Evolutionary conservation across 495 filamentous ascomycete genomes (phyloP).

Genomic region (Glonium stellatum): DNA sequence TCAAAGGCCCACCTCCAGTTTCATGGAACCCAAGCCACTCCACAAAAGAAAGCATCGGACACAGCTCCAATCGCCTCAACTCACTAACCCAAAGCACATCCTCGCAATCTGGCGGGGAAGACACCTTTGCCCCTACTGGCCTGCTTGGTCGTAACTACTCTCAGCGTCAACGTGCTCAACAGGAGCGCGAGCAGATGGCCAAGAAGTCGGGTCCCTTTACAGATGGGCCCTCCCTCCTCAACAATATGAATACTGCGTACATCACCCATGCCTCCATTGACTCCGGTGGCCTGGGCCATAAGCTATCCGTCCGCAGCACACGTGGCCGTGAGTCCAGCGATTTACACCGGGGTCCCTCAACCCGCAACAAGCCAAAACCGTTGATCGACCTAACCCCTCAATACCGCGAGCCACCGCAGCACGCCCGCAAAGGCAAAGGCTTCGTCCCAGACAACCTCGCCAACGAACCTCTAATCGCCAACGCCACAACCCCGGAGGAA

Average conservation of each 20-base stretch:
- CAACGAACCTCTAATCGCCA: constrained; percentile 55
- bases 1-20: constrained; percentile 36
- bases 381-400: constrained; percentile 68
- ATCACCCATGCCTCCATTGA: not conserved
- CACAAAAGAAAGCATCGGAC: constrained; percentile 1
- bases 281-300: constrained; percentile 13
- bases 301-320: constrained; percentile 18
- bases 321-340: constrained; percentile 22
- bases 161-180: constrained; percentile 50
- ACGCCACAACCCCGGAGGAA: constrained; percentile 52
- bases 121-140: constrained; percentile 50
- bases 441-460: constrained; percentile 51
- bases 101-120: constrained; percentile 30
- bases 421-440: constrained; percentile 59
- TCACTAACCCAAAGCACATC: constrained; percentile 17
- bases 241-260: constrained; percentile 22
- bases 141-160: constrained; percentile 59
- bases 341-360: constrained; percentile 28
- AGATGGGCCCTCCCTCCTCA: constrained; percentile 47
- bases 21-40: constrained; percentile 30
- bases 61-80: constrained; percentile 7
- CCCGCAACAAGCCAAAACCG: constrained; percentile 45
- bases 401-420: constrained; percentile 70
- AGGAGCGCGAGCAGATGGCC: constrained; percentile 42
- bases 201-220: constrained; percentile 38